Conservation (phyloP, 306 rosid genomes). For the Casuarina glauca region DNA sequence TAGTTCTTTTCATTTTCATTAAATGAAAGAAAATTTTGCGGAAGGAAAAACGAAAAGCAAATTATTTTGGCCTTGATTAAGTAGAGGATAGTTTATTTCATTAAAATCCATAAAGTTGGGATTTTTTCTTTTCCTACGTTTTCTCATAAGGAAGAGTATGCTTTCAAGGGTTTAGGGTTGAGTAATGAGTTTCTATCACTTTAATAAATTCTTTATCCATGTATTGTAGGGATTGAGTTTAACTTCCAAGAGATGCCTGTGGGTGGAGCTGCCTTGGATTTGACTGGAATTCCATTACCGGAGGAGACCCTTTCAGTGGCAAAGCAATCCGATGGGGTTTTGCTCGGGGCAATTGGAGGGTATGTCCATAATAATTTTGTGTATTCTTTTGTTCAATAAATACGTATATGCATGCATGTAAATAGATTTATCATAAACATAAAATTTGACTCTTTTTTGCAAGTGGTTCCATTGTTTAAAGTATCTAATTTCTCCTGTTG, state of each 20-base stretch:
- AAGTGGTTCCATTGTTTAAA: background rate
- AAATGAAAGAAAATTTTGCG: background rate
- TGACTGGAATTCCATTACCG: conserved; percentile 79
- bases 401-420: background rate
- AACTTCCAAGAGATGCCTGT: conserved; percentile 67
- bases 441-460: background rate
- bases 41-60: background rate
- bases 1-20: background rate
- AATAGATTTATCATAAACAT: background rate
- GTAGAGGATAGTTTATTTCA: background rate
- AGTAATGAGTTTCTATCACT: background rate
- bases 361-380: conserved; percentile 12
- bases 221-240: conserved; percentile 58
- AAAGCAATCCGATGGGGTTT: conserved; percentile 75
- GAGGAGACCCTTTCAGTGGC: conserved; percentile 72
- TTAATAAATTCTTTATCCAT: background rate
- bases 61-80: background rate
- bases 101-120: background rate
- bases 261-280: conserved; percentile 92
- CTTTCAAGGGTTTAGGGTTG: background rate
- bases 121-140: background rate
- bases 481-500: background rate
- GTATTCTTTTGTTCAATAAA: background rate
- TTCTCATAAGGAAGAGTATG: background rate
- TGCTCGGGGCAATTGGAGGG: conserved; percentile 96